Percentiles rank a stretch among this genome's conserved stretches.
These are phyloP conservation scores for Botrytis hyacinthi DNA, from an alignment of 2,329 filamentous ascomycete genomes.

Conservation along the genomic window DNA sequence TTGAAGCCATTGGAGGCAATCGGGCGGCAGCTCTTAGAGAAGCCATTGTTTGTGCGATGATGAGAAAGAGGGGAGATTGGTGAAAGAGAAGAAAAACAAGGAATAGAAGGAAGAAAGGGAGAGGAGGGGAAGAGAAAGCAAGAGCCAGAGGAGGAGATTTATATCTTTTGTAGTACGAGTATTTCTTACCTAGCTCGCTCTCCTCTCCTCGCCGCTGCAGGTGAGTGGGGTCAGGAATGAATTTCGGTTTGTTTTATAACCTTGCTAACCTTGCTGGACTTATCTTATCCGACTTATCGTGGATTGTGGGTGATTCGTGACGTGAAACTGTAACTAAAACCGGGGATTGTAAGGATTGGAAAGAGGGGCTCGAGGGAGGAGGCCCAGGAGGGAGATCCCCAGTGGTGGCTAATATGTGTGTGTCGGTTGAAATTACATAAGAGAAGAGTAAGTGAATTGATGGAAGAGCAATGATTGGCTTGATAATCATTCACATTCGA, in stretches of 20 bases:
- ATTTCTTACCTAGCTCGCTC: not conserved
- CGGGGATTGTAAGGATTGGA: not conserved
- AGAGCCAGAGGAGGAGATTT: not conserved
- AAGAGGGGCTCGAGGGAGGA: not conserved
- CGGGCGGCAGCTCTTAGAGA: conserved; percentile 37
- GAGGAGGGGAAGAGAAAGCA: not conserved
- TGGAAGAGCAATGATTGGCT: not conserved
- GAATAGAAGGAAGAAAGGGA: not conserved
- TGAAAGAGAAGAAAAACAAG: not conserved
- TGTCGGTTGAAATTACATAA: conserved; percentile 12
- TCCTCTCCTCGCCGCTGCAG: not conserved
- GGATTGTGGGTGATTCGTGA: not conserved
- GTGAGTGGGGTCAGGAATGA: not conserved
- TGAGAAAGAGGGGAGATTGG: not conserved
- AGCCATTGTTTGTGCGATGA: conserved; percentile 29
- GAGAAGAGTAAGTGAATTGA: not conserved
- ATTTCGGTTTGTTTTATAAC: not conserved
- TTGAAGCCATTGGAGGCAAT: conserved; percentile 32
- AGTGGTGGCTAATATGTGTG: not conserved
- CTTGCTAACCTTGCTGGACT: not conserved
- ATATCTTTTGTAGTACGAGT: not conserved
- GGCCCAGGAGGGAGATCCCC: not conserved
- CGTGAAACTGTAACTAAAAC: not conserved
- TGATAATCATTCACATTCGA: not conserved
- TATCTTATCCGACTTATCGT: conserved; percentile 8